A percentile compares a stretch with the other conserved stretches of the same genome.
Evolutionary conservation across 1,284 basidiomycete genomes (phyloP).

Genomic region (Ceratobasidium sp.): DNA sequence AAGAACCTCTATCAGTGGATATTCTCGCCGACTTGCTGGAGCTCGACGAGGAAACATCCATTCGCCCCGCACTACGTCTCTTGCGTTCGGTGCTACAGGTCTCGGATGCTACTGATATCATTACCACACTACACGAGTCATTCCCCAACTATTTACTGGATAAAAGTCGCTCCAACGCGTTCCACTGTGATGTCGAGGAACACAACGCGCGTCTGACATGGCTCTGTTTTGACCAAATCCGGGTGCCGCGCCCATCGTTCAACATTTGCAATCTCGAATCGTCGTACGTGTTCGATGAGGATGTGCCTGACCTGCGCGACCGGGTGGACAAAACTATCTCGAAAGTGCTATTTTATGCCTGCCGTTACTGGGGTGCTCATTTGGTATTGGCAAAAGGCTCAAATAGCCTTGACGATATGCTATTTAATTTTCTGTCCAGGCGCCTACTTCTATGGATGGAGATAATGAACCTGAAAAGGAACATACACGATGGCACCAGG

Average conservation of each 20-base stretch:
- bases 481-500: background rate
- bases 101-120: background rate
- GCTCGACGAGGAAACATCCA: background rate
- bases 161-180: background rate
- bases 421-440: background rate
- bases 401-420: background rate
- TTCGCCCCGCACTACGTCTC: background rate
- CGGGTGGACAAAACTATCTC: background rate
- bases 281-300: too few relatives aligned
- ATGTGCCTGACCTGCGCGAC: background rate
- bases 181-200: background rate
- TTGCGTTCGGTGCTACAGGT: background rate
- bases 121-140: slow-evolving; percentile 1
- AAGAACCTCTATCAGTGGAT: background rate
- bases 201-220: background rate
- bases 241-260: too few relatives aligned
- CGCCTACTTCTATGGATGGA: slow-evolving; percentile 13
- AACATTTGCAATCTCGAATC: too few relatives aligned
- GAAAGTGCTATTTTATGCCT: too few relatives aligned
- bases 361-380: background rate
- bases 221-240: too few relatives aligned
- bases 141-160: slow-evolving; percentile 1
- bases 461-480: background rate
- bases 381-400: background rate
- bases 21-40: background rate